These are phyloP conservation scores for Saccharomyces paradoxus DNA, from an alignment of 805 yeast genomes.

Conservation along the genomic window DNA sequence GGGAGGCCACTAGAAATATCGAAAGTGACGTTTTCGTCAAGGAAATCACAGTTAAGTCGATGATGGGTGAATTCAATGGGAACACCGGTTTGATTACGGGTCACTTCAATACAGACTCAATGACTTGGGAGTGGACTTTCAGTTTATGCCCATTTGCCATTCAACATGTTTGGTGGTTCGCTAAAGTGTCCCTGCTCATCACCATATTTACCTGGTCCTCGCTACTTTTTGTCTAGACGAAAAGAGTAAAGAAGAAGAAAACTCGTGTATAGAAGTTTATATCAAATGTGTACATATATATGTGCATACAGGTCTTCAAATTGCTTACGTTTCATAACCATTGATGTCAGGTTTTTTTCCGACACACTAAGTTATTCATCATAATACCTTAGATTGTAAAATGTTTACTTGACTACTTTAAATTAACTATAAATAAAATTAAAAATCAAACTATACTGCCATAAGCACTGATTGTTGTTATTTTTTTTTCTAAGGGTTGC, in stretches of 20 bases:
- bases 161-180: constrained; percentile 95
- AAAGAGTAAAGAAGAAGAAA: not conserved
- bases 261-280: not conserved
- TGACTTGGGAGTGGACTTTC: constrained; percentile 60
- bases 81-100: constrained; percentile 82
- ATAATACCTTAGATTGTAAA: not conserved
- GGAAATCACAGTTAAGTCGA: constrained; percentile 80
- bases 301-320: not conserved
- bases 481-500: not conserved
- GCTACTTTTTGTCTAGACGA: constrained; percentile 3
- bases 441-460: not conserved
- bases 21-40: constrained; percentile 34
- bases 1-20: constrained; percentile 26
- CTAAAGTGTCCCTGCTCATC: constrained; percentile 46
- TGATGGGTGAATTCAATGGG: constrained; percentile 96
- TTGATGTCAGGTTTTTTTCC: not conserved
- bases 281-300: not conserved
- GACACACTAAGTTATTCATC: not conserved
- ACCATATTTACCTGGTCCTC: constrained; percentile 35
- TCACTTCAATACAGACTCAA: constrained; percentile 37
- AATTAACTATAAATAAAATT: not conserved
- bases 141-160: constrained; percentile 71
- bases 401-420: not conserved
- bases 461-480: not conserved
- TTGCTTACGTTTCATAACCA: not conserved